A percentile compares a stretch with the other conserved stretches of the same genome.
Conservation (phyloP, 78 protist species). For the Dictyostelium capitatum region DNA sequence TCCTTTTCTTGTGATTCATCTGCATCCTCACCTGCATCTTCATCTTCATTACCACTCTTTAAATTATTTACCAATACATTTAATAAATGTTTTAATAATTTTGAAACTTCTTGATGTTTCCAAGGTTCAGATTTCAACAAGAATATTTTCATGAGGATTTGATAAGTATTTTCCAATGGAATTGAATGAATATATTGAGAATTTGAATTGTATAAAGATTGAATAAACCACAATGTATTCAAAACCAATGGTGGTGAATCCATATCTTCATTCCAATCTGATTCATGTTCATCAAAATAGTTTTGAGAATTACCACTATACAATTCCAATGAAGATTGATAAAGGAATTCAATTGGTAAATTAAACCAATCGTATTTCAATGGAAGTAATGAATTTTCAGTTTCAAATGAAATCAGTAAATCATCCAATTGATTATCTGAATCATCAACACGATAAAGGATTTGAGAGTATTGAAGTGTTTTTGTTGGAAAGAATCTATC, state of each 20-base stretch:
- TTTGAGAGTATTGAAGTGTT: conserved; percentile 42
- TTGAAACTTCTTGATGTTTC: background rate
- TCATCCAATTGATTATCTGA: conserved; percentile 7
- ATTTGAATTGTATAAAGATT: conserved; percentile 21
- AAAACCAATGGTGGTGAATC: conserved; percentile 49
- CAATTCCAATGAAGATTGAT: background rate
- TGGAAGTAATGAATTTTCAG: conserved; percentile 52
- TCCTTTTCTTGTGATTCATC: background rate
- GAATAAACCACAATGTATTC: conserved; percentile 9
- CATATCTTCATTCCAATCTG: conserved; percentile 52
- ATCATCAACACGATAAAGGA: conserved; percentile 6
- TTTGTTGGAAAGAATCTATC: conserved; percentile 67
- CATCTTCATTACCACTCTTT: background rate
- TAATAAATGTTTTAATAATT: conserved; percentile 25
- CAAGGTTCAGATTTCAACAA: conserved; percentile 50
- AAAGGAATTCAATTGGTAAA: conserved; percentile 55
- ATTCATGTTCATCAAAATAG: conserved; percentile 40
- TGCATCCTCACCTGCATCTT: background rate
- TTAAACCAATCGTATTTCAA: conserved; percentile 76
- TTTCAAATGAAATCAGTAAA: conserved; percentile 49
- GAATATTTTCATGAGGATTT: conserved; percentile 46
- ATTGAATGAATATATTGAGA: conserved; percentile 68
- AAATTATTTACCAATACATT: background rate
- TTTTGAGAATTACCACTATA: background rate
- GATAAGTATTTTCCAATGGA: conserved; percentile 53